These are phyloP conservation scores for Fusarium sp. DNA, from an alignment of 2,329 filamentous ascomycete genomes.

Conservation along the genomic window DNA sequence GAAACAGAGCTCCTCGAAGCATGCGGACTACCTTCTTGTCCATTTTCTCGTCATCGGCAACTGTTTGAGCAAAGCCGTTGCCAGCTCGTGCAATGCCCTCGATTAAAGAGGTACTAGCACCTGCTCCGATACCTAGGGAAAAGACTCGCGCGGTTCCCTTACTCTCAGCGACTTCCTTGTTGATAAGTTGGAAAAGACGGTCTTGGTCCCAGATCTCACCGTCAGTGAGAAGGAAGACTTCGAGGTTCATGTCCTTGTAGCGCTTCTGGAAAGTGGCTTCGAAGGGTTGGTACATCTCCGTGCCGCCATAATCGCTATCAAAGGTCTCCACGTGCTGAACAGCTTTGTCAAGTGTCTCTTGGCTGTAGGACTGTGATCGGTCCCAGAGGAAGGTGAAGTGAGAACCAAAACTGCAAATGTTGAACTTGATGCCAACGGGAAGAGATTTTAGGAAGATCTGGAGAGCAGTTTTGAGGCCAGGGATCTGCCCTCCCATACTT, in stretches of 20 bases:
- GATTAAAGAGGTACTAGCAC: conserved; percentile 64
- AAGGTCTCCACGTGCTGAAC: conserved; percentile 58
- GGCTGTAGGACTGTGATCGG: conserved; percentile 60
- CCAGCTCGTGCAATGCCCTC: conserved; percentile 67
- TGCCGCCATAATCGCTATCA: conserved; percentile 63
- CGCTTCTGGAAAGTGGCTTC: conserved; percentile 58
- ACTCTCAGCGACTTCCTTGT: conserved; percentile 54
- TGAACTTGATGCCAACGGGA: conserved; percentile 73
- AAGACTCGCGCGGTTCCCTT: conserved; percentile 64
- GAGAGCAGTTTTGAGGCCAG: conserved; percentile 66
- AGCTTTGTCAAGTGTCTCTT: conserved; percentile 59
- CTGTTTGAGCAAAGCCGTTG: conserved; percentile 71
- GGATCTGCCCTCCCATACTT: conserved; percentile 70
- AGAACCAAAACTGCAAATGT: conserved; percentile 76
- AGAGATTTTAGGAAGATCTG: conserved; percentile 75
- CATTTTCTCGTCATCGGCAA: conserved; percentile 73
- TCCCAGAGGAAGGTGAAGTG: conserved; percentile 60
- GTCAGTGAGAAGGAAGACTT: conserved; percentile 69
- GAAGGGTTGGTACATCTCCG: conserved; percentile 63
- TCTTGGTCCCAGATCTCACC: conserved; percentile 65
- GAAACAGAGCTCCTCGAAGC: conserved; percentile 77
- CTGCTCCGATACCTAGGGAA: conserved; percentile 65
- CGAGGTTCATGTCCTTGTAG: conserved; percentile 61
- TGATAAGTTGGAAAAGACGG: conserved; percentile 60
- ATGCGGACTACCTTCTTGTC: conserved; percentile 78